Base-by-base conservation (phyloP, 2,329 filamentous ascomycete species). In the Cytospora leucostoma region DNA sequence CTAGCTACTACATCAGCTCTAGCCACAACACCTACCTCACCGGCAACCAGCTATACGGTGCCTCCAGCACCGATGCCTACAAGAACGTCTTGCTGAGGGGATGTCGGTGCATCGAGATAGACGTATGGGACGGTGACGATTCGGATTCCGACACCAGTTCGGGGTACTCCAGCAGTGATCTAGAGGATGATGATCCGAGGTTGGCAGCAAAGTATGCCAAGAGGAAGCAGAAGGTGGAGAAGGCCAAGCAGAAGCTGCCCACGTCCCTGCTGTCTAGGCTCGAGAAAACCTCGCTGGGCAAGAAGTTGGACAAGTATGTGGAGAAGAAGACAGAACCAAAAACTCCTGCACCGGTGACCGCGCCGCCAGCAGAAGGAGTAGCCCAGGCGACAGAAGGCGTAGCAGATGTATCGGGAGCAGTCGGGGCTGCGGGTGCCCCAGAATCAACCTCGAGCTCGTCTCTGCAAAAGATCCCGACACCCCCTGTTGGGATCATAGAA, bases 21-120 rank as follows among this genome's bases (percentile, higher is more conserved):
- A 97, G 93, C 62, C 93, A 97, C 81, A 97, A 97, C 77, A 97
- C 93, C 0, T 97, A 97, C 70, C 84, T 97, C 27, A 86, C 93
- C 1, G 93, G 93, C 32, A 91, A 94, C 72, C 93, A 97, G 78
- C 86, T 97, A 15, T 92, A 86, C 65, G 94, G 92, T 69, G 87
- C 90, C 65, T 95, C 92, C 59, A 96, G 93, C 73, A 92, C 92
- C 0, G 90, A 93, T 68, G 90, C 91, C 2, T 97, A 97, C 79
- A 92, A 92, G 68, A 88, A 88, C 57, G 92, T 93, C 11, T 80
- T 97, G 62, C 84, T 92, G 69, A 87, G 91, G 58, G 93, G 92
- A 2, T 96, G 93, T 70, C 88, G 93, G 19, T 97, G 93, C 76
- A 88, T 97, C 64, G 93, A 97, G 78, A 91, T 97, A 65, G 93